Conservation (phyloP, 1,284 basidiomycete species). For the Apiotrichum sp. region DNA sequence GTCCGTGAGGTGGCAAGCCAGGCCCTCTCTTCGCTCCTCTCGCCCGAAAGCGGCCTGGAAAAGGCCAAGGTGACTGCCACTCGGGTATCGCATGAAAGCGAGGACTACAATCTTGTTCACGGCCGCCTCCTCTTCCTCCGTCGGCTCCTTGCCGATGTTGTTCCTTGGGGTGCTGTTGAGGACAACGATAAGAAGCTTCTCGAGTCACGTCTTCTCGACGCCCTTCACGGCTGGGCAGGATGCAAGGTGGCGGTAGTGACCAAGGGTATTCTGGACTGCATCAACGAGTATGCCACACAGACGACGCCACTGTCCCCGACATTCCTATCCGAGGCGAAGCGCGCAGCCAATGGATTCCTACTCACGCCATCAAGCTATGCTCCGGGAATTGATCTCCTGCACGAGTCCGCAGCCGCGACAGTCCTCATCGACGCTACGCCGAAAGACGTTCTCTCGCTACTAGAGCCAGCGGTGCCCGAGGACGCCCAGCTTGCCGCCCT, state of each 20-base stretch:
- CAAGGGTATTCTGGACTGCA: slow-evolving; percentile 18
- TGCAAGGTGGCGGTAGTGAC: slow-evolving; percentile 3
- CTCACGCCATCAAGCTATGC: not conserved
- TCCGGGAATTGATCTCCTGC: slow-evolving; percentile 13
- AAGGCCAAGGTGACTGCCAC: slow-evolving; percentile 12
- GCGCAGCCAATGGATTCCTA: slow-evolving; percentile 1
- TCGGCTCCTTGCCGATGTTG: slow-evolving; percentile 28
- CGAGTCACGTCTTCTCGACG: slow-evolving; percentile 11
- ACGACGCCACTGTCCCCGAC: not conserved
- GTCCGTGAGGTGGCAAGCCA: slow-evolving; percentile 41
- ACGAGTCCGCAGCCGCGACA: slow-evolving; percentile 6
- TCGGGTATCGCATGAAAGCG: slow-evolving; percentile 5
- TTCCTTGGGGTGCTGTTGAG: slow-evolving; percentile 19
- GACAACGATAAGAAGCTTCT: slow-evolving; percentile 5
- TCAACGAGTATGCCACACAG: slow-evolving; percentile 12
- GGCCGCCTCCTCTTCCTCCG: slow-evolving; percentile 30
- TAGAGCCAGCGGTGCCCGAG: slow-evolving; percentile 5
- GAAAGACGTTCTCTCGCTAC: slow-evolving; percentile 2
- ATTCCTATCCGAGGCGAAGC: not conserved
- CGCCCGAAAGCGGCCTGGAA: slow-evolving; percentile 21
- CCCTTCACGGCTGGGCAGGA: slow-evolving; percentile 4
- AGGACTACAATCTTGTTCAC: slow-evolving; percentile 28
- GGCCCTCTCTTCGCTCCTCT: slow-evolving; percentile 36
- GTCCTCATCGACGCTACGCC: not conserved
- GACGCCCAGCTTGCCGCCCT: slow-evolving; percentile 13